Conservation (phyloP, 2,329 filamentous ascomycete genomes). For the Nigrospora sphaerica region DNA sequence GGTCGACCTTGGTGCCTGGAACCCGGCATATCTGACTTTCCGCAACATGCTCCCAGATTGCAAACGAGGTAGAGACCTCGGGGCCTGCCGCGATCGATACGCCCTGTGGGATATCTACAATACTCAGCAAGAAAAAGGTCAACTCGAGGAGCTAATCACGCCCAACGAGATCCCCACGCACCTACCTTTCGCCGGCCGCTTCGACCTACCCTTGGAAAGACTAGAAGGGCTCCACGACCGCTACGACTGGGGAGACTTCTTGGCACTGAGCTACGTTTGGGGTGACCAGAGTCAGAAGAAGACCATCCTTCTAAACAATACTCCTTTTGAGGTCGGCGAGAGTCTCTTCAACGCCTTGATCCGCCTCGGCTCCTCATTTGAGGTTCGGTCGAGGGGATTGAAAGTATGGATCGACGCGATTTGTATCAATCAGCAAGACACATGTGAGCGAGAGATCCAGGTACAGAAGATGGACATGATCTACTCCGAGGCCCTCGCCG, state of each 20-base stretch:
- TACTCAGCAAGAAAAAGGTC: too few species aligned
- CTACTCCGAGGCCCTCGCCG: background rate
- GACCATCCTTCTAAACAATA: background rate
- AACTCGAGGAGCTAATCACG: too few species aligned
- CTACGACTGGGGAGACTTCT: background rate
- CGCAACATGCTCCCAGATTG: background rate
- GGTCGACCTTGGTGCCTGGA: background rate
- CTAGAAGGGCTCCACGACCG: background rate
- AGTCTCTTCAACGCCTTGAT: too few species aligned
- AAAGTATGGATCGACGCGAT: background rate
- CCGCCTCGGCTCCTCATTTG: background rate
- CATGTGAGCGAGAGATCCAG: background rate
- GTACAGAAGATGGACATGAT: background rate
- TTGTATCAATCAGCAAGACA: too few species aligned
- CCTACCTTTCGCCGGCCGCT: too few species aligned
- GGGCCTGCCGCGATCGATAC: too few species aligned
- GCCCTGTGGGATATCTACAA: too few species aligned
- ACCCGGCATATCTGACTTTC: background rate
- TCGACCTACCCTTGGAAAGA: background rate
- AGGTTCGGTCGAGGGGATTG: background rate
- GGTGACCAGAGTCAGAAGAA: background rate
- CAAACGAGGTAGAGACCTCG: too few species aligned
- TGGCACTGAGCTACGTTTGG: background rate
- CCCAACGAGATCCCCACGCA: too few species aligned
- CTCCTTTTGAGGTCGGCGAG: background rate